phyloP scores from a whole-genome alignment of 1,139 yeast species.

The Lodderomyces elongisporus region DNA sequence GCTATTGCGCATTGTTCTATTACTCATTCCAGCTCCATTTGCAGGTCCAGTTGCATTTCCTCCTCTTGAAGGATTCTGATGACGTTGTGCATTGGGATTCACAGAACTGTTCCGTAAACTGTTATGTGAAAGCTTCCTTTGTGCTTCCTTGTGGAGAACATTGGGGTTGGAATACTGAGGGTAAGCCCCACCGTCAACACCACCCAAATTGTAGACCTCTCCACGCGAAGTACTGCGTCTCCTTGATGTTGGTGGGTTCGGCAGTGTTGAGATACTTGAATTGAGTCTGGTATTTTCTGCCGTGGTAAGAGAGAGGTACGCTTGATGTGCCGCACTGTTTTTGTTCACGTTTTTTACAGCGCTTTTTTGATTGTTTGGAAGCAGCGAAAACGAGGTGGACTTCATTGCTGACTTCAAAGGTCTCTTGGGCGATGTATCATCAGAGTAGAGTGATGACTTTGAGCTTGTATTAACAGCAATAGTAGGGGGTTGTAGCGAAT shows the following conservation, averaged over 20 bases:
- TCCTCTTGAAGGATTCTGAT: not conserved
- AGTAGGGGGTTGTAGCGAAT: conserved; percentile 15
- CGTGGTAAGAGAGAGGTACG: conserved; percentile 63
- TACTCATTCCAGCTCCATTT: conserved; percentile 19
- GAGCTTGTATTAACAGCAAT: conserved; percentile 18
- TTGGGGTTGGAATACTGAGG: conserved; percentile 8
- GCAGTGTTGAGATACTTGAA: conserved; percentile 42
- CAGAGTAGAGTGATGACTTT: conserved; percentile 28
- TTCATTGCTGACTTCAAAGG: conserved; percentile 69
- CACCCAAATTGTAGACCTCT: conserved; percentile 8
- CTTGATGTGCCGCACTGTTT: conserved; percentile 49
- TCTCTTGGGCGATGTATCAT: conserved; percentile 24
- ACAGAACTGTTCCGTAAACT: conserved; percentile 27
- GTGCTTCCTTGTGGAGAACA: conserved; percentile 8
- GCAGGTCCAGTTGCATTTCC: not conserved
- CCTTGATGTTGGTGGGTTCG: conserved; percentile 6
- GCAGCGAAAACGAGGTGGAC: conserved; percentile 15
- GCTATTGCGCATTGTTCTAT: conserved; percentile 28
- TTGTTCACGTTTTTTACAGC: conserved; percentile 1
- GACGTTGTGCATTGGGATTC: conserved; percentile 4
- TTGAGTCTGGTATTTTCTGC: conserved; percentile 74
- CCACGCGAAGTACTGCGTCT: not conserved
- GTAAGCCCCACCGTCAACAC: conserved; percentile 11
- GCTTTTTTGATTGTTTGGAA: conserved; percentile 5
- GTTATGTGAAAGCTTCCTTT: conserved; percentile 29